phyloP scores from a whole-genome alignment of 257 asterid genomes.

The Fraxinus cuspidata region DNA sequence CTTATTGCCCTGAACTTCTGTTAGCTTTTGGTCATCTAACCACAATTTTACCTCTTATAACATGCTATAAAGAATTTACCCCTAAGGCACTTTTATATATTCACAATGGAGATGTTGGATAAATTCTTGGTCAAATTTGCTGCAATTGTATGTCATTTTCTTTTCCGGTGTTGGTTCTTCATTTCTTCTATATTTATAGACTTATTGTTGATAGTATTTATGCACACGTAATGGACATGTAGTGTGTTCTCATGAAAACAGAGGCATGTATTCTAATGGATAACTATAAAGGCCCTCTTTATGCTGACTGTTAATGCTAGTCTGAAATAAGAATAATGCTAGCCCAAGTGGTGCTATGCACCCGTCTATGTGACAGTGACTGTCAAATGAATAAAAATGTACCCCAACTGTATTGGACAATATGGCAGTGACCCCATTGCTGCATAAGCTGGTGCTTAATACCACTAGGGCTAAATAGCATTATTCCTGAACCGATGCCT shows the following conservation, averaged over 20 bases:
- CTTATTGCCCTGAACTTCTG: slow-evolving; percentile 15
- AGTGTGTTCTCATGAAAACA: slow-evolving; percentile 15
- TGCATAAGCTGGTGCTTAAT: not conserved
- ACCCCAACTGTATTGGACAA: too few relatives aligned
- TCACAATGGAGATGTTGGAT: not conserved
- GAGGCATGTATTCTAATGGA: slow-evolving; percentile 5
- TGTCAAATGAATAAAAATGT: not conserved
- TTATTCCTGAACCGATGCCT: not conserved
- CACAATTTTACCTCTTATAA: slow-evolving; percentile 8
- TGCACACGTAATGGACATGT: not conserved
- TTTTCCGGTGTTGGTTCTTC: not conserved
- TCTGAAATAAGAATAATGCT: not conserved
- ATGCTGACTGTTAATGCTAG: slow-evolving; percentile 16
- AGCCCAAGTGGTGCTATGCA: not conserved
- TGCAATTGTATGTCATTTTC: slow-evolving; percentile 1
- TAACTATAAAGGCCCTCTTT: not conserved
- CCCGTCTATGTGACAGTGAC: not conserved
- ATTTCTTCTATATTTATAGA: slow-evolving; percentile 7
- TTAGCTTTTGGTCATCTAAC: slow-evolving; percentile 8
- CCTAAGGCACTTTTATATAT: not conserved
- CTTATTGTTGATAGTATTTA: not conserved
- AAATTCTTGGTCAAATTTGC: slow-evolving; percentile 17
- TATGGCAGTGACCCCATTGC: not conserved
- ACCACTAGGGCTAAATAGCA: not conserved
- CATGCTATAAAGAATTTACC: not conserved